A percentile compares a stretch with the other conserved stretches of the same genome.
These are phyloP conservation scores for Chlamydomonas asymmetrica DNA, from an alignment of 139 green algal species.

Conservation along the genomic window DNA sequence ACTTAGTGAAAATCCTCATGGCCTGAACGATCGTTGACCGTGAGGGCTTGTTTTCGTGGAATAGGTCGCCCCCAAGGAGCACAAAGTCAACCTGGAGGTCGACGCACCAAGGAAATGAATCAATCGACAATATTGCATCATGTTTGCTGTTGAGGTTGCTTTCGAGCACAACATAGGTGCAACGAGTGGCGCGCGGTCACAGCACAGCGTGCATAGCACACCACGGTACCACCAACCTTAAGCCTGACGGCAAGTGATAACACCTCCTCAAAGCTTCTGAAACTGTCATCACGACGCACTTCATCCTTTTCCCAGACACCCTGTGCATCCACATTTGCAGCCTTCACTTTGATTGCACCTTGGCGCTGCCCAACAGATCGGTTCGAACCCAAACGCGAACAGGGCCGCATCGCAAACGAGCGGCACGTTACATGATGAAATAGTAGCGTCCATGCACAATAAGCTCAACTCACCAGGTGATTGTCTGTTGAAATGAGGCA, in stretches of 20 bases:
- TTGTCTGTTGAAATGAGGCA: constrained; percentile 96
- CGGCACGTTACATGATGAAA: neutral
- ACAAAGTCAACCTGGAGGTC: constrained; percentile 80
- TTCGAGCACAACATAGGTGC: neutral
- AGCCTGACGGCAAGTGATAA: constrained; percentile 57
- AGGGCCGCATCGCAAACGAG: too few relatives aligned
- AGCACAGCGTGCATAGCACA: neutral
- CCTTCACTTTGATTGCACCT: too few relatives aligned
- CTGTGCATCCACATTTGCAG: constrained; percentile 44
- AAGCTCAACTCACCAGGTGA: constrained; percentile 78
- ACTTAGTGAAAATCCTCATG: constrained; percentile 81
- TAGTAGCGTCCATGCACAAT: neutral
- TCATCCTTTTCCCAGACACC: constrained; percentile 95
- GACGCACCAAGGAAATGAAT: too few relatives aligned
- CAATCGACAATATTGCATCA: constrained; percentile 20
- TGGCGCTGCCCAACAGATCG: neutral
- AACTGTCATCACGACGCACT: constrained; percentile 90
- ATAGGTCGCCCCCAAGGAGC: constrained; percentile 95
- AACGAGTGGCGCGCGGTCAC: neutral
- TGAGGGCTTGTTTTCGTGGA: constrained; percentile 97
- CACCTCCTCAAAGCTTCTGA: constrained; percentile 92
- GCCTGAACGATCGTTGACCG: constrained; percentile 72
- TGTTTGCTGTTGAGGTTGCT: neutral
- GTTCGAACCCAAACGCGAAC: neutral
- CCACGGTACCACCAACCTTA: constrained; percentile 1